Conservation (phyloP, 768 basidiomycete genomes). For the Neoboletus magnificus region DNA sequence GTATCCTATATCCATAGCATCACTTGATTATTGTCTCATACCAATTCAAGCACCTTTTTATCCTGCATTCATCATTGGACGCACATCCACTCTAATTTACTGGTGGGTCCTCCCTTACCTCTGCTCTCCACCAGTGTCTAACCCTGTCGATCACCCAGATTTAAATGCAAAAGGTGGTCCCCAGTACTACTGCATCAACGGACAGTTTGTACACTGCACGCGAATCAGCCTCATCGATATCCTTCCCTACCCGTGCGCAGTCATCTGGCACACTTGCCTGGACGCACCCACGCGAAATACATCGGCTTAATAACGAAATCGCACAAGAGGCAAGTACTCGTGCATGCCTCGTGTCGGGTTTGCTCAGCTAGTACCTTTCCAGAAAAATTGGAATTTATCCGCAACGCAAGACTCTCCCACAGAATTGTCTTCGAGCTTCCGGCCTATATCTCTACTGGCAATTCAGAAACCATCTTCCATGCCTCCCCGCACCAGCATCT, state of each 20-base stretch:
- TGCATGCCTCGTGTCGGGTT: conserved; percentile 24
- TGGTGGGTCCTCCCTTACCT: conserved; percentile 34
- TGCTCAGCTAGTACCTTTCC: conserved; percentile 14
- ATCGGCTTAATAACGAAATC: conserved; percentile 32
- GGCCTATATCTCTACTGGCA: conserved; percentile 29
- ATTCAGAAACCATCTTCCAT: conserved; percentile 44
- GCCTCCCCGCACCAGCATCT: conserved; percentile 42
- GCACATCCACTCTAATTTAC: conserved; percentile 44
- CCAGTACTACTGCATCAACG: conserved; percentile 45
- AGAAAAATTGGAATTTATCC: conserved; percentile 49
- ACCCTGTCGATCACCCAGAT: conserved; percentile 34
- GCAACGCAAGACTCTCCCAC: conserved; percentile 38
- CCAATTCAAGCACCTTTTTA: conserved; percentile 43
- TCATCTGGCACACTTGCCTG: conserved; percentile 41
- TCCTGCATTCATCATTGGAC: conserved; percentile 46
- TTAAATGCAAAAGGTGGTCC: conserved; percentile 73
- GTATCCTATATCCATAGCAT: conserved; percentile 41
- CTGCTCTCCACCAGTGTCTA: conserved; percentile 15
- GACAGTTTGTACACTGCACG: conserved; percentile 35
- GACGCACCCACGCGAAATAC: conserved; percentile 46
- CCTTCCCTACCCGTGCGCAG: conserved; percentile 29
- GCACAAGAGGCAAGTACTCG: conserved; percentile 44
- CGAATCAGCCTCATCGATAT: conserved; percentile 35
- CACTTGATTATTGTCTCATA: conserved; percentile 49
- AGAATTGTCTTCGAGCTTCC: conserved; percentile 33